Evolutionary conservation across 306 rosid species (phyloP).

Genomic region (Senna tora): DNA sequence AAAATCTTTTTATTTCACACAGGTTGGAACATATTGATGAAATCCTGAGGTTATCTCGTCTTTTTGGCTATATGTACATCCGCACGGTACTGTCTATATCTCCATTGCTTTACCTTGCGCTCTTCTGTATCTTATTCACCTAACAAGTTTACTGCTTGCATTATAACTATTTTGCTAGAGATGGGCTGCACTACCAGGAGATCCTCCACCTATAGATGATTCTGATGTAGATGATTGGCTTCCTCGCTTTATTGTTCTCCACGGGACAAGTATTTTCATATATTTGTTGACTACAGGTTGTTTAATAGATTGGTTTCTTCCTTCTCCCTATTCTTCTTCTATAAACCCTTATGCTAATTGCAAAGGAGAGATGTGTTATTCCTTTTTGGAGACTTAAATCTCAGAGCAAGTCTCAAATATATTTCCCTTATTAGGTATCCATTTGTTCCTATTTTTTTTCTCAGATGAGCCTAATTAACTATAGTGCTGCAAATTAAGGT

Average conservation of each 20-base stretch:
- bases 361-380: neutral
- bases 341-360: too few species aligned
- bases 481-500: neutral
- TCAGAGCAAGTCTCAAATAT: neutral
- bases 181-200: constrained; percentile 85
- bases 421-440: neutral
- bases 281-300: constrained; percentile 77
- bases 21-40: constrained; percentile 89
- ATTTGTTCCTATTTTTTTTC: neutral
- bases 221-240: constrained; percentile 83
- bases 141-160: constrained; percentile 28
- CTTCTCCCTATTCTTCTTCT: too few species aligned
- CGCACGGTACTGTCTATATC: constrained; percentile 62
- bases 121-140: neutral
- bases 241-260: constrained; percentile 88
- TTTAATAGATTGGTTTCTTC: constrained; percentile 25
- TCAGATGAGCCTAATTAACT: neutral
- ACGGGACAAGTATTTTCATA: constrained; percentile 72
- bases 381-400: neutral
- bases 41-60: constrained; percentile 79
- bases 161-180: constrained; percentile 49
- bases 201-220: constrained; percentile 84
- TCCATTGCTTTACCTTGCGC: constrained; percentile 29
- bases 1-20: constrained; percentile 35
- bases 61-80: constrained; percentile 76